Base-by-base conservation (phyloP, 2,329 filamentous ascomycete species). In the Stromatinia cepivora region DNA sequence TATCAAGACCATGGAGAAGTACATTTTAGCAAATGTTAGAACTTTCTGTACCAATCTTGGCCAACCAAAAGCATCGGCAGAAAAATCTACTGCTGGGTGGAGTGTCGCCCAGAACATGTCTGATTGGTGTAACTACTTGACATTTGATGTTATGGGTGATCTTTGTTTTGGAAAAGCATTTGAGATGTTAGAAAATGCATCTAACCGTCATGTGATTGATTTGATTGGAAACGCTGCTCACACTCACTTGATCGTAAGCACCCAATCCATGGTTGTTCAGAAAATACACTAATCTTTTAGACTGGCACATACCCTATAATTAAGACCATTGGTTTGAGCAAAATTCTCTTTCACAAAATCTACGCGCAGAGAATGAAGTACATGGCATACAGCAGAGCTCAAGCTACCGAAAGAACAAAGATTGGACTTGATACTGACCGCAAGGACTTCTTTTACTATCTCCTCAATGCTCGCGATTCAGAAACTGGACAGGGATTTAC, bases 391-490 rank as follows among this genome's bases (percentile, higher is more conserved):
- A 90, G 88, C 78, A 88, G 89, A 63, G 81, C 83, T 2, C 90
- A 92, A 79, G 84, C 91, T 53, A 84, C 84, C 20, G 87, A 91
- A 75, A 85, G 90, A 34, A 90, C 88, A 62, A 87, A 88, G 71
- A 81, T 90, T 36, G 88, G 88, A 39, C 72, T 87, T 86, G 72
- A 88, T 25, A 74, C 73, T 85, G 61, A 88, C 87, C 36, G 71
- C 31, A 87, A 89, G 69, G 90, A 92, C 77, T 92, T 92, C 81
- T 92, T 92, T 81, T 89, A 91, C 79, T 88, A 92, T 78, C 84
- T 93, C 15, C 84, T 92, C 70, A 89, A 88, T 76, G 90, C 90
- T 10, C 86, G 86, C 52, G 90, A 92, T 73, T 89, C 89, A 17
- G 89, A 92, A 76, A 91, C 89, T 0, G 89, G 89, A 66, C 77